A percentile compares a stretch with the other conserved stretches of the same genome.
Conservation (phyloP, 108 stramenopile genomes). For the Halocafeteria seosinensis region DNA sequence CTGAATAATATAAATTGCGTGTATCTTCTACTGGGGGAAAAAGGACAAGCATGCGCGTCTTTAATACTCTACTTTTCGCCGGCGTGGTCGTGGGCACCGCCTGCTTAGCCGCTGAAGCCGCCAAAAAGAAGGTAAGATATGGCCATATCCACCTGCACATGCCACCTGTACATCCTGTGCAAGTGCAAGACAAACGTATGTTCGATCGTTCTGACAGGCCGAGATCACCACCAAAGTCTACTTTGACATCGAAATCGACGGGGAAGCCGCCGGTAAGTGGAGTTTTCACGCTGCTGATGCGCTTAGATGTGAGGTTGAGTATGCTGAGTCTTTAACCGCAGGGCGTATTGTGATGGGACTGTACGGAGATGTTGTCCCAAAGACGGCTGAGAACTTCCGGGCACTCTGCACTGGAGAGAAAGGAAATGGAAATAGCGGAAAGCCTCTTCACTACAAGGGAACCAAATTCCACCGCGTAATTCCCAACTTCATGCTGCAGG, state of each 20-base stretch:
- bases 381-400: conserved; percentile 77
- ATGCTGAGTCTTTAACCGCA: neutral
- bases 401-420: conserved; percentile 10
- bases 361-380: conserved; percentile 71
- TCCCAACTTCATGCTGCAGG: conserved; percentile 79
- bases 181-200: no score
- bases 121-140: no score
- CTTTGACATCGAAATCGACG: conserved; percentile 63
- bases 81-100: no score
- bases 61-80: no score
- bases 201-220: conserved; percentile 10
- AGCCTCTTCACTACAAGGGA: conserved; percentile 54
- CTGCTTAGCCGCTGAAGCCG: no score
- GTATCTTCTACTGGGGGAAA: no score
- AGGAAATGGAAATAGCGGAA: conserved; percentile 28
- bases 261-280: conserved; percentile 36
- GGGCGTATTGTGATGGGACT: conserved; percentile 66
- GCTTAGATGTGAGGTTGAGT: no score
- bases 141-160: no score
- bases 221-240: conserved; percentile 62
- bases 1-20: no score
- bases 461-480: conserved; percentile 76
- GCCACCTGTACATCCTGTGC: no score
- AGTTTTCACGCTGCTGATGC: no score
- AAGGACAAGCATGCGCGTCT: no score